Conservation (phyloP, 495 filamentous ascomycete genomes). For the Glonium stellatum region DNA sequence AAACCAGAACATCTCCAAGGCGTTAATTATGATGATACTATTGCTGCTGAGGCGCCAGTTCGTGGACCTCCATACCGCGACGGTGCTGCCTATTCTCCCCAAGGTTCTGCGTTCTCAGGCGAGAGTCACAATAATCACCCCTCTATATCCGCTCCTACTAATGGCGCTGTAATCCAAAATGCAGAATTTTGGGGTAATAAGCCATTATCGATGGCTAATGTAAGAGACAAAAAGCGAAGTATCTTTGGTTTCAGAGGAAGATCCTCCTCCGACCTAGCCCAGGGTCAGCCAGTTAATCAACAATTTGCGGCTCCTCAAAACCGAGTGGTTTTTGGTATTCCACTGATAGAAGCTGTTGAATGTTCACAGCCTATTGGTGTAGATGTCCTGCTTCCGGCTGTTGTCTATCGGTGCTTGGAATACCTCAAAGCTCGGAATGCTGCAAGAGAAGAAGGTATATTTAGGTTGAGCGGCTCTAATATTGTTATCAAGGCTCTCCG, state of each 20-base stretch:
- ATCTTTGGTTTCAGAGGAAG: conserved; percentile 76
- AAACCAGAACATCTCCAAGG: conserved; percentile 56
- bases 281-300: conserved; percentile 14
- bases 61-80: conserved; percentile 41
- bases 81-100: conserved; percentile 36
- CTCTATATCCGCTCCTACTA: conserved; percentile 77
- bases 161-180: conserved; percentile 79
- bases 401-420: conserved; percentile 93
- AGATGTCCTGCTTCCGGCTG: conserved; percentile 73
- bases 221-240: conserved; percentile 82
- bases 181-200: conserved; percentile 83
- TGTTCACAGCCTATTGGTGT: conserved; percentile 66
- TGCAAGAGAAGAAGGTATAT: conserved; percentile 85
- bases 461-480: conserved; percentile 90
- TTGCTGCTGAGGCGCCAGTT: conserved; percentile 63
- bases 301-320: conserved; percentile 15
- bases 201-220: conserved; percentile 40
- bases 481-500: conserved; percentile 84
- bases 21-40: conserved; percentile 77
- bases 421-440: conserved; percentile 83
- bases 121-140: conserved; percentile 24
- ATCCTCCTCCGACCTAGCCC: conserved; percentile 52
- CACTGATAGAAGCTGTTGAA: conserved; percentile 78
- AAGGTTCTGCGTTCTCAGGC: conserved; percentile 19
- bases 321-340: conserved; percentile 66